These are phyloP conservation scores for Ajuga chamaepitys DNA, from an alignment of 257 asterid species.

Conservation along the genomic window DNA sequence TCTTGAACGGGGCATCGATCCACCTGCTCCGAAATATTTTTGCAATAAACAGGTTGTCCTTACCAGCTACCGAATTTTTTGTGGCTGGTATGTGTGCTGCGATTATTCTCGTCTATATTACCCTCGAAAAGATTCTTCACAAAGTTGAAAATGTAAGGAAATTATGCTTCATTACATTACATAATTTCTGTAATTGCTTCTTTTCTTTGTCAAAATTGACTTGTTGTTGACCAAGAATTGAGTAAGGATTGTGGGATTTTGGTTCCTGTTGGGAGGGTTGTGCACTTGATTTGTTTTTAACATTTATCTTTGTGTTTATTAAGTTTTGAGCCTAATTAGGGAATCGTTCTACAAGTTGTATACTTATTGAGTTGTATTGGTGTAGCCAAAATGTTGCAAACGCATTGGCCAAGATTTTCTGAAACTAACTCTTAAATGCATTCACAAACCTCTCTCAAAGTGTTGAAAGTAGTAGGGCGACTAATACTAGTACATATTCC, in stretches of 20 bases:
- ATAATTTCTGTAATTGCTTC: neutral
- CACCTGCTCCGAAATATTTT: too few relatives aligned
- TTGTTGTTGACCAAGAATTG: slow-evolving; percentile 11
- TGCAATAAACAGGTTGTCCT: slow-evolving; percentile 11
- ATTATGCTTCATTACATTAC: neutral
- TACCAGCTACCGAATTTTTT: slow-evolving; percentile 8
- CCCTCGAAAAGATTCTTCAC: slow-evolving; percentile 68
- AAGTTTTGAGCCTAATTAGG: slow-evolving; percentile 5
- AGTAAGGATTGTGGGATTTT: neutral
- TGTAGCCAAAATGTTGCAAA: too few relatives aligned
- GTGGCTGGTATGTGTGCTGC: slow-evolving; percentile 78
- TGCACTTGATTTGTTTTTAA: slow-evolving; percentile 1
- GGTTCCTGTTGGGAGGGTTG: neutral
- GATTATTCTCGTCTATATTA: slow-evolving; percentile 64
- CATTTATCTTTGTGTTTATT: neutral
- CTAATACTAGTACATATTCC: too few relatives aligned
- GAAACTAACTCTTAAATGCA: too few relatives aligned
- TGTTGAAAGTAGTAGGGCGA: too few relatives aligned
- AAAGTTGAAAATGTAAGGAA: slow-evolving; percentile 57
- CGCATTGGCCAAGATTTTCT: too few relatives aligned
- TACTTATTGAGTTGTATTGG: neutral
- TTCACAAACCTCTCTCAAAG: too few relatives aligned
- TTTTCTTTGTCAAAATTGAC: neutral
- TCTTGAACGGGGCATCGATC: too few relatives aligned
- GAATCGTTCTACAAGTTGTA: neutral